Evolutionary conservation across 176 grass and related monocot species (phyloP), one percentile per base, ranked within the genome.

Genomic region (Phragmites australis): DNA sequence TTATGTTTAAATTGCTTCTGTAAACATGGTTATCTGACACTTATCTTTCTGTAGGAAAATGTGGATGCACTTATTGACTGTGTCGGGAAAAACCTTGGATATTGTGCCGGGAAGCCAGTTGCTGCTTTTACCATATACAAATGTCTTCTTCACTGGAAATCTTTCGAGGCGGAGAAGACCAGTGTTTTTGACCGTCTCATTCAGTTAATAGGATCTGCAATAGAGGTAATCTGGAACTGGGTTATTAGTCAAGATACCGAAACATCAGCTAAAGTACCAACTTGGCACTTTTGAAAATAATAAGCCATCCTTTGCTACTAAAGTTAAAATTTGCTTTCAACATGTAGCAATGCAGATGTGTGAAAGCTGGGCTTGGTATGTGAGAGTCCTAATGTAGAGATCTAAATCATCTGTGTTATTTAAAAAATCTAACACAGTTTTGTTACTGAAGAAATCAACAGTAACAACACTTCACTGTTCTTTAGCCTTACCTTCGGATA

Each of bases 131-230:
- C 90, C 34, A 99, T 95, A 81, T 99, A 99, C 85, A 99, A 88
- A 85, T 99, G 96, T 50, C 96, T 99, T 53, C 88, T 99, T 70
- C 87, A 95, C 59, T 99, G 96, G 96, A 99, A 99, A 83, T 99
- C 92, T 66, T 99, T 99, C 51, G 96, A 99, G 83, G 92, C 96
- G 40, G 96, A 99, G 54, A 99, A 87, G 83, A 93, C 96, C 16
- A 93, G 86, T 73, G 96, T 99, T 69, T 99, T 99, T 93, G 96
- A 99, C 72, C 84, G 92, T 74, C 92, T 99, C 78, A 93, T 99
- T 78, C 92, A 99, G 84, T 85, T 95, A 83, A 95, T 99, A 70
- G 96, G 96, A 65, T 95, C 96, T 83, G 86, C 92, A 73, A 99
- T 99, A 67, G 86, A 99, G 92, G 96, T 99, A 91, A 86, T 78